Percentiles rank a stretch among this genome's conserved stretches.
These are phyloP conservation scores for Lepidium africanum DNA, from an alignment of 345 rosid species.

Conservation along the genomic window DNA sequence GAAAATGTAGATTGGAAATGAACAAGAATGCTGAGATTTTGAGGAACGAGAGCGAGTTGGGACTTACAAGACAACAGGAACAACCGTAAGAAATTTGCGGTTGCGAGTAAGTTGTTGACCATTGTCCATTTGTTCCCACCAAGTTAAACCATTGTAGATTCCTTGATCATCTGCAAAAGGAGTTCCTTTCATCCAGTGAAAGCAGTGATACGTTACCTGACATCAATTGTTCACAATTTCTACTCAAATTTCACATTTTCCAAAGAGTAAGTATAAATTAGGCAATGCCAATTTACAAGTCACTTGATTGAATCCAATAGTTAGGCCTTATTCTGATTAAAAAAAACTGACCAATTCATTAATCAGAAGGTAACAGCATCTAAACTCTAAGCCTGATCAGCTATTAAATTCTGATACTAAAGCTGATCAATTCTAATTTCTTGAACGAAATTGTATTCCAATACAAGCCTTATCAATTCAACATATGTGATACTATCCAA, in stretches of 20 bases:
- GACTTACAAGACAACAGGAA: conserved; percentile 91
- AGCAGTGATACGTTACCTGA: conserved; percentile 90
- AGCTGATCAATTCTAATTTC: not conserved
- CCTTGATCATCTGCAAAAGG: conserved; percentile 98
- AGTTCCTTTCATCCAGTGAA: conserved; percentile 99
- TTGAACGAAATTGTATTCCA: not conserved
- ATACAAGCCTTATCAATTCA: not conserved
- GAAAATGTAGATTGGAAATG: not conserved
- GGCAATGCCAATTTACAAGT: not conserved
- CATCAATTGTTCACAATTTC: conserved; percentile 5
- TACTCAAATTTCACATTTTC: not conserved
- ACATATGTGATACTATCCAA: not conserved
- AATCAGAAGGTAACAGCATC: not conserved
- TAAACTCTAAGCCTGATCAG: not conserved
- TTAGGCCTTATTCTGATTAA: not conserved
- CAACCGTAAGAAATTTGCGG: conserved; percentile 85
- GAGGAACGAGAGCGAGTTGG: not conserved
- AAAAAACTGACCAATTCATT: not conserved
- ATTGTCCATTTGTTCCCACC: conserved; percentile 98
- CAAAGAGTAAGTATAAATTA: not conserved
- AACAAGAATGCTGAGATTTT: not conserved
- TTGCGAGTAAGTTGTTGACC: conserved; percentile 96
- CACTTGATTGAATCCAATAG: not conserved
- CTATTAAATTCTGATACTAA: not conserved
- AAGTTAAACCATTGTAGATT: conserved; percentile 85